Evolutionary conservation across 192 early-diverging fungal genomes (phyloP).

Genomic region (Neocallimastix lanati): DNA sequence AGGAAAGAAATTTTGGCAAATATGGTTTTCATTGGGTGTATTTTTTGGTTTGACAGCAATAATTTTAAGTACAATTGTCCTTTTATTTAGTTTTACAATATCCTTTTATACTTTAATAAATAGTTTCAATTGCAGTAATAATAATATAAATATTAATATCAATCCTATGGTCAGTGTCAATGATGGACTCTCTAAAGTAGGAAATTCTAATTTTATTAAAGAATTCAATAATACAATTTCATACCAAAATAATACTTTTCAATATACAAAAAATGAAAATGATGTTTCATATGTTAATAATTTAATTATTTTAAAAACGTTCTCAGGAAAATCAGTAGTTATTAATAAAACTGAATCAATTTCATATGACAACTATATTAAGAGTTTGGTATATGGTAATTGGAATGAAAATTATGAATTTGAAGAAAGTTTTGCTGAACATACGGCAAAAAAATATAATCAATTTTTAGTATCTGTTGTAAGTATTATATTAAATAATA

Average conservation of each 20-base stretch:
- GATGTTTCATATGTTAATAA: neutral
- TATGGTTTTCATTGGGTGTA: conserved; percentile 36
- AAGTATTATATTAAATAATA: no score
- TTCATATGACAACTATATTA: neutral
- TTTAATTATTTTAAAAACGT: neutral
- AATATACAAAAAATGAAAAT: neutral
- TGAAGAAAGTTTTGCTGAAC: conserved; percentile 1
- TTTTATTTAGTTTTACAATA: conserved; percentile 18
- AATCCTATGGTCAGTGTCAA: neutral
- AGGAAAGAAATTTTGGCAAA: conserved; percentile 20
- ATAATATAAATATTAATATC: neutral
- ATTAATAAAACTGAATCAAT: neutral
- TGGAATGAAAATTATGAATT: neutral
- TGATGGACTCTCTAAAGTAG: neutral
- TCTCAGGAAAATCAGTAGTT: neutral
- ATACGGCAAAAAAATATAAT: conserved; percentile 6
- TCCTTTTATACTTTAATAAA: neutral
- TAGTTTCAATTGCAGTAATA: neutral
- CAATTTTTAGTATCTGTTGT: conserved; percentile 45
- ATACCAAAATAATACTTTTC: conserved; percentile 2
- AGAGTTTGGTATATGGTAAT: neutral
- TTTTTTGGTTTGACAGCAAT: conserved; percentile 20
- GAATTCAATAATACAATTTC: conserved; percentile 1
- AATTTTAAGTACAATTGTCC: conserved; percentile 18
- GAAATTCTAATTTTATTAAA: neutral